Evolutionary conservation across 371 early-diverging fungal species (phyloP).

Genomic region (Mucor mucedo): DNA sequence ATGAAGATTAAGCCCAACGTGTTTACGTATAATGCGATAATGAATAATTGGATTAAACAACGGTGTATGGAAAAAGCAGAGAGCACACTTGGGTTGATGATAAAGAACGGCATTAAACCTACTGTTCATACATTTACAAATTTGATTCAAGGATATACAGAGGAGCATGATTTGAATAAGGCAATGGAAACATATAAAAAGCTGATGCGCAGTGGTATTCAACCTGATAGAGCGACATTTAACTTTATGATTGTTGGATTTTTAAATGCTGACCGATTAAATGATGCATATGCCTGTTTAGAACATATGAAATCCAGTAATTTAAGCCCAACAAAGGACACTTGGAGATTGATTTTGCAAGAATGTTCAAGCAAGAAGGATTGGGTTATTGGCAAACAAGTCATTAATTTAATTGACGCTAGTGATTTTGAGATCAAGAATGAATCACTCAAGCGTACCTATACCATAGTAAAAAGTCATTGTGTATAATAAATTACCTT

Average conservation of each 20-base stretch:
- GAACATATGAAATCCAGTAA: conserved; percentile 36
- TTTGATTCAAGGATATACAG: conserved; percentile 49
- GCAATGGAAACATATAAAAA: conserved; percentile 46
- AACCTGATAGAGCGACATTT: conserved; percentile 52
- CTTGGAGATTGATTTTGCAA: conserved; percentile 41
- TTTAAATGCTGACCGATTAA: conserved; percentile 35
- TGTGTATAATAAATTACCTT: conserved; percentile 22
- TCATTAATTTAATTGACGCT: conserved; percentile 34
- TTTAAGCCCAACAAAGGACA: conserved; percentile 46
- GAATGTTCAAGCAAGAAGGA: conserved; percentile 31
- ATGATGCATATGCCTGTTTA: conserved; percentile 44
- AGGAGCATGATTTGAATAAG: conserved; percentile 32
- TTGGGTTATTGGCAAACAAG: conserved; percentile 31
- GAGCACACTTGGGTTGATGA: conserved; percentile 29
- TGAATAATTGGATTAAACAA: conserved; percentile 44
- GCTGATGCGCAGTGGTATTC: conserved; percentile 28
- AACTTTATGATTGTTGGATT: conserved; percentile 51
- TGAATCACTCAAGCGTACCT: conserved; percentile 35
- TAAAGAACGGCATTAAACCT: conserved; percentile 22
- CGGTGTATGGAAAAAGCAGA: conserved; percentile 44
- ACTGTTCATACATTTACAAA: conserved; percentile 54
- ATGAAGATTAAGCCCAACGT: conserved; percentile 49
- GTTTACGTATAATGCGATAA: conserved; percentile 51
- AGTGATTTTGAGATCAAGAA: conserved; percentile 43
- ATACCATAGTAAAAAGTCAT: conserved; percentile 39